A percentile compares a stretch with the other conserved stretches of the same genome.
phyloP scores from a whole-genome alignment of 2,329 filamentous ascomycete species.

The Pochonia chlamydosporia region DNA sequence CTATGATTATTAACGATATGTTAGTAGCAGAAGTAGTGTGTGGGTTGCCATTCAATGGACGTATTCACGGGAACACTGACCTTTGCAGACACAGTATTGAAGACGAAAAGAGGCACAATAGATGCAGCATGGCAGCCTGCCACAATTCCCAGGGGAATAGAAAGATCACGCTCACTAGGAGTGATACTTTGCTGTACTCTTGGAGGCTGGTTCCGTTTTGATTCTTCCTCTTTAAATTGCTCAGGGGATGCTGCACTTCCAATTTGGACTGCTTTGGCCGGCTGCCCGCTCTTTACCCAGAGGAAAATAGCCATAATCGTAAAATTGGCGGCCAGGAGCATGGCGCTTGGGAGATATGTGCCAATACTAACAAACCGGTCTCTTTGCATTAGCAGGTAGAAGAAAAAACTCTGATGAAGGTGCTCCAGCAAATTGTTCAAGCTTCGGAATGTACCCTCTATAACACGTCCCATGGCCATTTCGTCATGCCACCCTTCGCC shows the following conservation, averaged over 20 bases:
- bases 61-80: slow-evolving; percentile 41
- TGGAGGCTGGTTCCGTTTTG: slow-evolving; percentile 15
- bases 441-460: slow-evolving; percentile 88
- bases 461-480: slow-evolving; percentile 84
- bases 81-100: slow-evolving; percentile 64
- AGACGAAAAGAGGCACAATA: slow-evolving; percentile 75
- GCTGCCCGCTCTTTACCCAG: slow-evolving; percentile 82
- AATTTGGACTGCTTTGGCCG: slow-evolving; percentile 3
- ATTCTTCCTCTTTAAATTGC: slow-evolving; percentile 20
- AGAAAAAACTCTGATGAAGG: slow-evolving; percentile 98
- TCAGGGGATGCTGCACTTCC: not conserved
- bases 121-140: slow-evolving; percentile 69
- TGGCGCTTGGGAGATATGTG: slow-evolving; percentile 94
- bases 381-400: slow-evolving; percentile 88
- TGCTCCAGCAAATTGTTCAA: slow-evolving; percentile 96
- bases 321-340: slow-evolving; percentile 91
- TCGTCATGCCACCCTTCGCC: slow-evolving; percentile 96
- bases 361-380: slow-evolving; percentile 97
- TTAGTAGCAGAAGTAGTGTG: slow-evolving; percentile 2
- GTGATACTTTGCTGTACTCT: not conserved
- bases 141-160: slow-evolving; percentile 69
- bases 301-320: slow-evolving; percentile 90
- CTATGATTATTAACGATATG: slow-evolving; percentile 29
- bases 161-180: slow-evolving; percentile 57
- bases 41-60: no score